Percentiles rank a stretch among this genome's conserved stretches.
phyloP scores from a whole-genome alignment of 2,329 filamentous ascomycete species.

The Neofusicoccum kwambonambiense region DNA sequence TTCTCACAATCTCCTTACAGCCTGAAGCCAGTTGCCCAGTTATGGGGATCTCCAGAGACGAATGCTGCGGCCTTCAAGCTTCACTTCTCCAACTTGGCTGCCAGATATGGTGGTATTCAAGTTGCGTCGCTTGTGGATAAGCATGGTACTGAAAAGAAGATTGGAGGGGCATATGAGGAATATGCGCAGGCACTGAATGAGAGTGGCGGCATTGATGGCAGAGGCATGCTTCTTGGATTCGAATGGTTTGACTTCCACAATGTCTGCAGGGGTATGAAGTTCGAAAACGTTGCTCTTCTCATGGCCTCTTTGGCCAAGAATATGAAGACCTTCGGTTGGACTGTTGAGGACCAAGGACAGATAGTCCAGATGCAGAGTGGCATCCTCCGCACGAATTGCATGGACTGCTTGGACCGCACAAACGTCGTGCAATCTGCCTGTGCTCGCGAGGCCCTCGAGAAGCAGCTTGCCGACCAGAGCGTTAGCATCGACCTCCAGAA shows the following conservation, averaged over 20 bases:
- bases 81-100: conserved; percentile 71
- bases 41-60: conserved; percentile 76
- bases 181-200: conserved; percentile 67
- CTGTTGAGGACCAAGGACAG: conserved; percentile 53
- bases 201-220: conserved; percentile 48
- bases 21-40: conserved; percentile 78
- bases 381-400: conserved; percentile 91
- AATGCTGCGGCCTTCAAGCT: conserved; percentile 76
- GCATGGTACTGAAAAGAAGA: conserved; percentile 73
- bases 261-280: conserved; percentile 93
- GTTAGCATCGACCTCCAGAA: conserved; percentile 71
- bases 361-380: conserved; percentile 61
- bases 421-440: conserved; percentile 95
- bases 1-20: conserved; percentile 95
- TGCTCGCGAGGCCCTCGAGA: conserved; percentile 76
- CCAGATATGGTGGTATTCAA: conserved; percentile 74
- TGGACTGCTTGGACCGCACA: conserved; percentile 96
- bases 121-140: conserved; percentile 86
- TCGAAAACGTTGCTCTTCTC: conserved; percentile 85
- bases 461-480: conserved; percentile 72
- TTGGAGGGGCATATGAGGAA: conserved; percentile 75
- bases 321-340: conserved; percentile 72
- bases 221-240: conserved; percentile 59
- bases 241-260: conserved; percentile 98
- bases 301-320: conserved; percentile 67